These are phyloP conservation scores for Saitozyma podzolica DNA, from an alignment of 768 basidiomycete genomes.

Conservation along the genomic window DNA sequence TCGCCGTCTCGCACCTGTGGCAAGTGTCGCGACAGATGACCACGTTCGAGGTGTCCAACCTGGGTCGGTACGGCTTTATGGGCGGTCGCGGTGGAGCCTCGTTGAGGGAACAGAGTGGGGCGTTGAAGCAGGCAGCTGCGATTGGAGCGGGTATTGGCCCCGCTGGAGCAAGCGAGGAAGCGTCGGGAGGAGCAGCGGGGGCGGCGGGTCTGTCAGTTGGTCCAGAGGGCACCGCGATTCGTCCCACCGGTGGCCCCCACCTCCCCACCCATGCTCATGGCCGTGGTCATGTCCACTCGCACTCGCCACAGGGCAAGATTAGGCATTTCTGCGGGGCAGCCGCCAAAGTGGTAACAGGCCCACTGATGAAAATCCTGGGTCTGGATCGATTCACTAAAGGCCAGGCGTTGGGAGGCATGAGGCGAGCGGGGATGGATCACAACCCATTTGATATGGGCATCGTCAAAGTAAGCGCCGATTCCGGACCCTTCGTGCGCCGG, in stretches of 20 bases:
- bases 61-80: slow-evolving; percentile 95
- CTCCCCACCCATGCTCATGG: slow-evolving; percentile 55
- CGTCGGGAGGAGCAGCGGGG: slow-evolving; percentile 10
- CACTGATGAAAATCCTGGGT: slow-evolving; percentile 83
- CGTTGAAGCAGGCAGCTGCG: slow-evolving; percentile 33
- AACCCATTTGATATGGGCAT: slow-evolving; percentile 92
- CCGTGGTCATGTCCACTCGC: slow-evolving; percentile 23
- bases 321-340: slow-evolving; percentile 4
- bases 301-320: slow-evolving; percentile 9
- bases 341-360: slow-evolving; percentile 35
- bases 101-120: slow-evolving; percentile 51
- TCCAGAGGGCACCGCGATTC: slow-evolving; percentile 18
- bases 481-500: neutral
- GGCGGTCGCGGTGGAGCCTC: slow-evolving; percentile 66
- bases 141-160: slow-evolving; percentile 46
- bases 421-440: slow-evolving; percentile 68
- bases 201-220: slow-evolving; percentile 4
- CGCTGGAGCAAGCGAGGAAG: slow-evolving; percentile 36
- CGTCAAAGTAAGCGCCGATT: slow-evolving; percentile 34
- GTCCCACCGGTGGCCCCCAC: slow-evolving; percentile 13
- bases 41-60: slow-evolving; percentile 90
- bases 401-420: slow-evolving; percentile 81
- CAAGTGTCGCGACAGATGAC: slow-evolving; percentile 94
- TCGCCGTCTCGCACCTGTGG: slow-evolving; percentile 83
- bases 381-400: slow-evolving; percentile 93